A percentile compares a stretch with the other conserved stretches of the same genome.
These are phyloP conservation scores for Pichiaceae sp. DNA, from an alignment of 1,139 yeast genomes.

Conservation along the genomic window DNA sequence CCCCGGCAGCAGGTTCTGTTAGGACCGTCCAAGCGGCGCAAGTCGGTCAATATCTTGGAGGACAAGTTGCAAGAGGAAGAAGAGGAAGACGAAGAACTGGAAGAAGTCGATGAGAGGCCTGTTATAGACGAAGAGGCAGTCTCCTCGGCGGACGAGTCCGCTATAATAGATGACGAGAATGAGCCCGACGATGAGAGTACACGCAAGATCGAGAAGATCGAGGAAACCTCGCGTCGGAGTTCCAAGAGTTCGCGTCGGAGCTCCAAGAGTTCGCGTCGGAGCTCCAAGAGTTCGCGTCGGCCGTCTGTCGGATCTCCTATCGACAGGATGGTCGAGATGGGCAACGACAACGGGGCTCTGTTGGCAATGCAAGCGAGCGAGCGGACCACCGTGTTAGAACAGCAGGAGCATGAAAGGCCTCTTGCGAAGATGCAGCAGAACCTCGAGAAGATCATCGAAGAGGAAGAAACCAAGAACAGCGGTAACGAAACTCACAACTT, in stretches of 20 bases:
- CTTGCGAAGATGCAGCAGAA: constrained; percentile 75
- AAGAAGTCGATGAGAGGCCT: constrained; percentile 17
- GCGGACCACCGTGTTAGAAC: constrained; percentile 50
- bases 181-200: constrained; percentile 4
- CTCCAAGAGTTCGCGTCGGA: constrained; percentile 11
- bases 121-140: constrained; percentile 4
- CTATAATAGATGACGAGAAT: constrained; percentile 7
- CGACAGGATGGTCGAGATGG: constrained; percentile 39
- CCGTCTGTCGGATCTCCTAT: constrained; percentile 30
- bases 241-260: too few relatives aligned
- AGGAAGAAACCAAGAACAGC: constrained; percentile 12
- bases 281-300: constrained; percentile 15
- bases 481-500: constrained; percentile 45
- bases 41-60: constrained; percentile 45
- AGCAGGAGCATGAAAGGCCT: constrained; percentile 69
- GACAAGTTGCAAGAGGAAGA: constrained; percentile 24
- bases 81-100: constrained; percentile 17
- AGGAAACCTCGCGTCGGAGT: constrained; percentile 16
- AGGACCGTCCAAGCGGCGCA: constrained; percentile 62
- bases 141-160: constrained; percentile 30
- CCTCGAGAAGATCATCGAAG: constrained; percentile 45
- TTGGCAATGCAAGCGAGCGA: constrained; percentile 47
- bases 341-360: constrained; percentile 37
- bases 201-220: background rate
- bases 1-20: constrained; percentile 72